Percentiles rank a stretch among this genome's conserved stretches.
Evolutionary conservation across 495 filamentous ascomycete species (phyloP).

Genomic region (Trichodelitschia bisporula): DNA sequence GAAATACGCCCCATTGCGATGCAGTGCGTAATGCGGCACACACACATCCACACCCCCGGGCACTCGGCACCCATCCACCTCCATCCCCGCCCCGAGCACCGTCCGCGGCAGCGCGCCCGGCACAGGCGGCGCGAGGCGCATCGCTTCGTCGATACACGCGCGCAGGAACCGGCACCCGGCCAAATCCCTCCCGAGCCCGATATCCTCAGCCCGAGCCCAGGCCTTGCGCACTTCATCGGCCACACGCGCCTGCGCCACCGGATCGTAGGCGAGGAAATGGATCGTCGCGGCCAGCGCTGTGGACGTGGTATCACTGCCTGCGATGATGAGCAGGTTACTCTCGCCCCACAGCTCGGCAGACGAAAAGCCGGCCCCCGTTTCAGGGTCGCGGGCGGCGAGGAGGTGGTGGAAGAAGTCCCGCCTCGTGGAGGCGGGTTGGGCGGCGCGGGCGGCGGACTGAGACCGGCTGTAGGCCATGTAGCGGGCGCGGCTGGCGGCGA

Average conservation of each 20-base stretch:
- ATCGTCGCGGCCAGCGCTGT: conserved; percentile 28
- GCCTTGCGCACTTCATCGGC: conserved; percentile 25
- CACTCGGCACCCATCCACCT: conserved; percentile 24
- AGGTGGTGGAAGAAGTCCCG: conserved; percentile 16
- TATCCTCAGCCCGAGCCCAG: conserved; percentile 29
- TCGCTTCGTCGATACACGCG: conserved; percentile 38
- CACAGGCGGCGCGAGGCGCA: conserved; percentile 44
- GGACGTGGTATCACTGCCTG: conserved; percentile 12
- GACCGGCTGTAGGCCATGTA: conserved; percentile 34
- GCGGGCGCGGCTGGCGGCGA: conserved; percentile 30
- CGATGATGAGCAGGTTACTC: conserved; percentile 15
- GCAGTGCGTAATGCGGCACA: conserved; percentile 10
- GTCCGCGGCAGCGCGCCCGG: conserved; percentile 31
- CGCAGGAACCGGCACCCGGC: conserved; percentile 27
- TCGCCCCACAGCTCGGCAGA: conserved; percentile 15
- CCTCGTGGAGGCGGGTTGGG: conserved; percentile 4
- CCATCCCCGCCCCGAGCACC: conserved; percentile 33
- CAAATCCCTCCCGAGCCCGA: conserved; percentile 21
- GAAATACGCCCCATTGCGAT: conserved; percentile 10
- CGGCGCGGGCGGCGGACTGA: conserved; percentile 29
- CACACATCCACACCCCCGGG: conserved; percentile 20
- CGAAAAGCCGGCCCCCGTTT: conserved; percentile 14
- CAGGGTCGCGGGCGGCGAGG: conserved; percentile 13
- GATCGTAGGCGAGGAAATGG: conserved; percentile 35
- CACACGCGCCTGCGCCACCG: conserved; percentile 19